These are phyloP conservation scores for Lolium multiflorum DNA, from an alignment of 176 grass and related monocot species.

Conservation along the genomic window DNA sequence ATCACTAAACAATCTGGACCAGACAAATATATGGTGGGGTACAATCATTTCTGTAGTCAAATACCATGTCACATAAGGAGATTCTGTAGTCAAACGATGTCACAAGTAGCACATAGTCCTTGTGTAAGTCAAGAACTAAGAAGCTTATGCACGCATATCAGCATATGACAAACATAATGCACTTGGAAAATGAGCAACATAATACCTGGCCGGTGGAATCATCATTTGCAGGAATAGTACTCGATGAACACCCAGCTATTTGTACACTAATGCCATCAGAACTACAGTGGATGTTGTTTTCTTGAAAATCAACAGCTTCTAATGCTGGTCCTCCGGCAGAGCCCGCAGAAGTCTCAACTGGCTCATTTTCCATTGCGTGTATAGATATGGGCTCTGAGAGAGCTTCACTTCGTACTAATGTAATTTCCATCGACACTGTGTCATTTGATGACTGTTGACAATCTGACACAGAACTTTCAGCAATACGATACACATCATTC, in stretches of 20 bases:
- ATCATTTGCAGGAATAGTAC: slow-evolving; percentile 39
- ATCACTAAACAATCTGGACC: slow-evolving; percentile 22
- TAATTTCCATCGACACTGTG: slow-evolving; percentile 31
- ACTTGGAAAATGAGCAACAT: slow-evolving; percentile 8
- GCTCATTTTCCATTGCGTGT: slow-evolving; percentile 25
- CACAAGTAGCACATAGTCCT: not conserved
- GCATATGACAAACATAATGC: not conserved
- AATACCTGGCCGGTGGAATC: slow-evolving; percentile 51
- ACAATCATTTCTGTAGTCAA: not conserved
- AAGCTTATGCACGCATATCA: not conserved
- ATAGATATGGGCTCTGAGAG: slow-evolving; percentile 28
- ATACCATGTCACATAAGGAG: too few species aligned
- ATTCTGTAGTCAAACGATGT: not conserved
- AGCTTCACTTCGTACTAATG: slow-evolving; percentile 1
- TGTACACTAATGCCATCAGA: slow-evolving; percentile 11
- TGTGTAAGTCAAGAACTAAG: not conserved
- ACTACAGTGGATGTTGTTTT: slow-evolving; percentile 25
- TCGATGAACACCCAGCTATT: slow-evolving; percentile 30
- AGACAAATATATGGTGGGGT: not conserved
- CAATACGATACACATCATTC: slow-evolving; percentile 18
- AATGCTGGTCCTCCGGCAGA: slow-evolving; percentile 11
- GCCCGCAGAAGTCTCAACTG: slow-evolving; percentile 13
- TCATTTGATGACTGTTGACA: slow-evolving; percentile 26
- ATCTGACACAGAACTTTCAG: not conserved
- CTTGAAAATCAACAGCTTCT: slow-evolving; percentile 42